phyloP scores from a whole-genome alignment of 352 stramenopile genomes.

The Globisporangium splendens region DNA sequence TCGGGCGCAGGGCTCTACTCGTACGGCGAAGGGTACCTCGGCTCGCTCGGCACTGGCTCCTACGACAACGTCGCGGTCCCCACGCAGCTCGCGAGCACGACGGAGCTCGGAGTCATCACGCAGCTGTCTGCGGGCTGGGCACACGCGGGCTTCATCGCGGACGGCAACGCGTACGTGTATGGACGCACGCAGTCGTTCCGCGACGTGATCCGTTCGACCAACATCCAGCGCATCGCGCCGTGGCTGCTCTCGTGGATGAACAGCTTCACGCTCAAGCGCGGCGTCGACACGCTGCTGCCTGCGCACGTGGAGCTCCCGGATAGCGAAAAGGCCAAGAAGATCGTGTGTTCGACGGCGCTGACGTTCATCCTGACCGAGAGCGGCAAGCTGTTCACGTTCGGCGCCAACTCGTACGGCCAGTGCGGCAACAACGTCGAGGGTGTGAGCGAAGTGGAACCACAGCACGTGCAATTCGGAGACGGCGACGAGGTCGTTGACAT shows the following conservation, averaged over 20 bases:
- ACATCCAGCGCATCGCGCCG: slow-evolving; percentile 77
- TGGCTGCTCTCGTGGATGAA: slow-evolving; percentile 72
- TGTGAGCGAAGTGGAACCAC: slow-evolving; percentile 50
- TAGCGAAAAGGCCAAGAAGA: slow-evolving; percentile 59
- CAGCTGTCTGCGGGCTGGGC: slow-evolving; percentile 77
- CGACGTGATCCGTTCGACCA: slow-evolving; percentile 80
- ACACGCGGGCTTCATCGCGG: slow-evolving; percentile 71
- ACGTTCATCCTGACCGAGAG: slow-evolving; percentile 73
- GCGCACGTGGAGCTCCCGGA: slow-evolving; percentile 55
- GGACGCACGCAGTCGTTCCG: slow-evolving; percentile 81
- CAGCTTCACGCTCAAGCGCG: slow-evolving; percentile 53
- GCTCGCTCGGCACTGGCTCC: slow-evolving; percentile 60
- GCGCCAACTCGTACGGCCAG: slow-evolving; percentile 78
- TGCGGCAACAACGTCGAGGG: slow-evolving; percentile 63
- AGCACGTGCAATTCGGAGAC: slow-evolving; percentile 50
- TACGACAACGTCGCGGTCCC: slow-evolving; percentile 55
- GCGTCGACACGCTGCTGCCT: slow-evolving; percentile 65
- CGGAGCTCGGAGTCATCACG: slow-evolving; percentile 33
- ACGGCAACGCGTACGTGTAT: slow-evolving; percentile 70
- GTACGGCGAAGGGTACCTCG: slow-evolving; percentile 78
- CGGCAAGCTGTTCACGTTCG: slow-evolving; percentile 75
- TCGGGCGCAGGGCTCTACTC: slow-evolving; percentile 53
- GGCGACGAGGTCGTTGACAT: slow-evolving; percentile 69
- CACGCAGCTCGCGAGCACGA: slow-evolving; percentile 41
- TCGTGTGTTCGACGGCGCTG: slow-evolving; percentile 81